Conservation (phyloP, 2,329 filamentous ascomycete genomes). For the Rosellinia necatrix region DNA sequence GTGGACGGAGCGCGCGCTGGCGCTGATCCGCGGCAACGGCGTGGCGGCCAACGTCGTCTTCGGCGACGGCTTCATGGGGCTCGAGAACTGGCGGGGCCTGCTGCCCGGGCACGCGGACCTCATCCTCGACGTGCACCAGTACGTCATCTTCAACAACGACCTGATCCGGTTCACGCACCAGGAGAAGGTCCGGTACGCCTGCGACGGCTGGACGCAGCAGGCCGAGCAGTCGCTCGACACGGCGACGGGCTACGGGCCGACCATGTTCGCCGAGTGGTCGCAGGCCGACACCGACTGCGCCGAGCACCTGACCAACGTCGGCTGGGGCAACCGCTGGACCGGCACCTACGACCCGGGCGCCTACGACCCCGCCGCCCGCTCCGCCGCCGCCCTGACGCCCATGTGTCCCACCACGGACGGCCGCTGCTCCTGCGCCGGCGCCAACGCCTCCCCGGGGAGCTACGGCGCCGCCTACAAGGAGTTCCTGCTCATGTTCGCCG, state of each 20-base stretch:
- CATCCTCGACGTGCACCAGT: conserved; percentile 96
- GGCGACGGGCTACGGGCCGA: conserved; percentile 84
- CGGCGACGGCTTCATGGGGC: conserved; percentile 92
- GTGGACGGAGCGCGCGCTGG: conserved; percentile 79
- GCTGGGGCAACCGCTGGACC: conserved; percentile 87
- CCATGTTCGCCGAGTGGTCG: conserved; percentile 94
- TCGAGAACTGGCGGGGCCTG: conserved; percentile 87
- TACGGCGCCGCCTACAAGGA: conserved; percentile 80
- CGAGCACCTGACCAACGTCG: conserved; percentile 84
- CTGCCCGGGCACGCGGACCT: conserved; percentile 73
- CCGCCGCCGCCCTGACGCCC: conserved; percentile 72
- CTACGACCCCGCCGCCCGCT: too few species aligned
- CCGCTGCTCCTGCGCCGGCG: conserved; percentile 72
- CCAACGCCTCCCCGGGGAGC: conserved; percentile 71
- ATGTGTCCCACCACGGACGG: conserved; percentile 71
- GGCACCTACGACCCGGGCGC: conserved; percentile 79
- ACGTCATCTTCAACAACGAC: conserved; percentile 94
- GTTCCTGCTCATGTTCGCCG: conserved; percentile 86
- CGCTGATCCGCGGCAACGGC: conserved; percentile 76
- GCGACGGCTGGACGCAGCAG: conserved; percentile 83
- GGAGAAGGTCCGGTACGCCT: conserved; percentile 85
- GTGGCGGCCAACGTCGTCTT: conserved; percentile 75
- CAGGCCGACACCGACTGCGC: conserved; percentile 98
- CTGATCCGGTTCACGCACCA: conserved; percentile 83
- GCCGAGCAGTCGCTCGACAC: conserved; percentile 73